Base-by-base conservation (phyloP, 345 rosid species). In the Linum lewisii region DNA sequence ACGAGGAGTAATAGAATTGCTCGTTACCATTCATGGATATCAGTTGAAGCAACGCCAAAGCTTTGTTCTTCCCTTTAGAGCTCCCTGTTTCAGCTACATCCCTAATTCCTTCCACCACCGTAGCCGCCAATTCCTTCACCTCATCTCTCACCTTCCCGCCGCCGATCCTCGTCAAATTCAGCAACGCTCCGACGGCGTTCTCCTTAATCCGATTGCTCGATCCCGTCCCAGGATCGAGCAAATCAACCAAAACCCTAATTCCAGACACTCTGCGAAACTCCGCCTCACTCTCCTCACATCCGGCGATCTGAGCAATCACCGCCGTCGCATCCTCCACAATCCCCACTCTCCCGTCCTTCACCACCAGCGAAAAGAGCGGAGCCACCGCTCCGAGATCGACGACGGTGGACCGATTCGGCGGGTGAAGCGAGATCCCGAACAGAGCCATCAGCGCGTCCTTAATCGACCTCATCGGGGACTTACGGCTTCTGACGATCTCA, bases 291-390 rank as follows among this genome's bases (percentile, higher is more conserved):
- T 84, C 98, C 63, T 81, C 95, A 57, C 95, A 84, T 18, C 98
- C 95, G 14, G 89, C 96, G 4, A 92, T 70, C 72, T 92, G 98
- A 23, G 96, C 93, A 51, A 86, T 67, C 66, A 92, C 98, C 24
- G 96, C 96, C 62, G 84, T 82, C 11, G 98, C 86, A 66, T 92
- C 98, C 73, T 92, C 98, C 60, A 92, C 85, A 24, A 92, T 74
- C 58, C 98, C 98, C 15, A 67, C 78, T 42, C 93, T 69, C 20
- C 86, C 86, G 52, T 86, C 96, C 66, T 81, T 84, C 11, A 92
- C 61, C 26, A 86, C 81, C 3, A 86, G 56, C 0, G 88, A 79
- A 36, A 92, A 81, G 38, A 92, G 70, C 0, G 93, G 73, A 8
- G 79, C 73, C 18, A 78, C 76, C 42, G 81, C 89, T 29, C 96